Evolutionary conservation across 805 yeast species (phyloP), one percentile per base, ranked within the genome.

Genomic region (Kregervanrija delftensis): DNA sequence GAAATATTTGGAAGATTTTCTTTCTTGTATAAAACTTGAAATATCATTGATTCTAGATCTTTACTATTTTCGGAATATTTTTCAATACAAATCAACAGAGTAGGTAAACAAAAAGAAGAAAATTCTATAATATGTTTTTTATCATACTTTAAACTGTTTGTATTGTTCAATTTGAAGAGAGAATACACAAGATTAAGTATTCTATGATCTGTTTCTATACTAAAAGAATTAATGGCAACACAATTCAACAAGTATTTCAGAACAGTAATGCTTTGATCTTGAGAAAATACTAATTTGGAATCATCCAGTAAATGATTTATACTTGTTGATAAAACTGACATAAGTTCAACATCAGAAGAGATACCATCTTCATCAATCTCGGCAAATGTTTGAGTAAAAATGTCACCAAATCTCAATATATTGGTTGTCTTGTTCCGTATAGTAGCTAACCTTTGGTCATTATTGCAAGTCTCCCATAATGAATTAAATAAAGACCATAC

Each of bases 401-500:
- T 53, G 8, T 73, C 76, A 9, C 69, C 64, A 42, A 70, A 59
- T 46, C 66, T 73, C 33, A 73, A 56, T 37, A 65, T 67, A 41
- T 71, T 69, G 46, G 77, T 65, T 1, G 64, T 48, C 42, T 62
- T 66, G 40, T 67, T 66, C 49, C 79, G 72, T 37, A 61, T 43
- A 40, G 56, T 49, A 12, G 55, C 52, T n/a, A 64, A 61, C 2
- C 50, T 43, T 8, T 41, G 42, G 10, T 44, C 47, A 5, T 17
- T 17, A 38, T 47, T 47, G 33, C 59, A 49, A n/a, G 22, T 37
- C 4, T 17, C 30, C 68, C 66, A 64, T 2, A 55, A 45, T 14
- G 55, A 51, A 17, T 70, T 56, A 51, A 79, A 72, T 9, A 81
- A 59, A 11, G 48, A 45, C 91, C 91, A 84, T 2, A 75, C 61